These are phyloP conservation scores for Phytopythium montanum DNA, from an alignment of 352 stramenopile species.

Conservation along the genomic window DNA sequence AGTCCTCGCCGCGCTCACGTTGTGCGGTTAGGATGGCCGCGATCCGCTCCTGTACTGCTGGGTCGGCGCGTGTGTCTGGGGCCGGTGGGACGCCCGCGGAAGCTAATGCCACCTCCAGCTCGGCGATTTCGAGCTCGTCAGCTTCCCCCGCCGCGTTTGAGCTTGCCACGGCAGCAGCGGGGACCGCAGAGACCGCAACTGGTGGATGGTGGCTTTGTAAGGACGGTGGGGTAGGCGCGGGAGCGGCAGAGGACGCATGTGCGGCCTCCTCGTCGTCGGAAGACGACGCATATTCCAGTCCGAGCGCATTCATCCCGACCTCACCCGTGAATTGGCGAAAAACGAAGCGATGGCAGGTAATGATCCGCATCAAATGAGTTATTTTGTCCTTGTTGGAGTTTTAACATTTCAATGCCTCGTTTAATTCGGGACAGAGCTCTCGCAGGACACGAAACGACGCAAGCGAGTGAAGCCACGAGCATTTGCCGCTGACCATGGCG, in stretches of 20 bases:
- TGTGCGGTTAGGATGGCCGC: conserved; percentile 50
- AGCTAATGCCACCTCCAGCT: conserved; percentile 31
- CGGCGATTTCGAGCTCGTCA: conserved; percentile 22
- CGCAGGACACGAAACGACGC: conserved; percentile 15
- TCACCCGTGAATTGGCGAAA: background rate
- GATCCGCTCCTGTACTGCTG: conserved; percentile 58
- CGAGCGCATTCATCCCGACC: conserved; percentile 31
- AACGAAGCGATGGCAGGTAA: background rate
- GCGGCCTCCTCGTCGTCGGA: conserved; percentile 25
- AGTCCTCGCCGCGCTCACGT: conserved; percentile 30
- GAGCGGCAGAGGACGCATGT: background rate
- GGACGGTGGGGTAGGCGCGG: background rate
- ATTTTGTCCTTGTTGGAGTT: too few relatives aligned
- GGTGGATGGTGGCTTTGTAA: background rate
- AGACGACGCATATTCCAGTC: conserved; percentile 31
- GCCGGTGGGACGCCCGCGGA: conserved; percentile 41
- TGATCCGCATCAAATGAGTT: background rate
- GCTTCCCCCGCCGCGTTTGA: background rate
- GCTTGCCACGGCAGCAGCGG: background rate
- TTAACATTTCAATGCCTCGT: background rate
- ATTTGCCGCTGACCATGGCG: conserved; percentile 8
- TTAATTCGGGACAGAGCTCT: background rate
- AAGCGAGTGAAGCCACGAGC: background rate
- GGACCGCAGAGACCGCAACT: background rate
- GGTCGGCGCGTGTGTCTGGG: conserved; percentile 16